These are phyloP conservation scores for Byssoonygena ceratinophila DNA, from an alignment of 2,329 filamentous ascomycete species.

Conservation along the genomic window DNA sequence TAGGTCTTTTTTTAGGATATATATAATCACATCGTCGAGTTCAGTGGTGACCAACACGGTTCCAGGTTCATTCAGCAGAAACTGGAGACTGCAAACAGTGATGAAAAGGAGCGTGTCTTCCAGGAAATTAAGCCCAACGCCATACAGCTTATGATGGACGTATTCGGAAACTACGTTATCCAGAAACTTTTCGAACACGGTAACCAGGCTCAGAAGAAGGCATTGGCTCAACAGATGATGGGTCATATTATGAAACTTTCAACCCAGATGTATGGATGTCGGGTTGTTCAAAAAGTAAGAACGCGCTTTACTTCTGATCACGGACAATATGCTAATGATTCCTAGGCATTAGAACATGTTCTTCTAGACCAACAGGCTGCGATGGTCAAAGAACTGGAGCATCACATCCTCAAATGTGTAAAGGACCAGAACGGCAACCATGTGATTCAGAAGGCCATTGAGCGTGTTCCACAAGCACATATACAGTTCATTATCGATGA, in stretches of 20 bases:
- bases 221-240: slow-evolving; percentile 76
- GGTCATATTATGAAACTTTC: slow-evolving; percentile 71
- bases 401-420: slow-evolving; percentile 64
- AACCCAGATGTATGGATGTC: slow-evolving; percentile 81
- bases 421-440: slow-evolving; percentile 91
- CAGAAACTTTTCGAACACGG: slow-evolving; percentile 97
- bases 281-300: slow-evolving; percentile 82
- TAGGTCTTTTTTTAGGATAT: slow-evolving; percentile 50
- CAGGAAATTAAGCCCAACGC: slow-evolving; percentile 74
- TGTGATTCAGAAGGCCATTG: slow-evolving; percentile 88
- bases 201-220: slow-evolving; percentile 83
- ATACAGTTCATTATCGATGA: slow-evolving; percentile 77
- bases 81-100: slow-evolving; percentile 82
- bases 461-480: slow-evolving; percentile 63
- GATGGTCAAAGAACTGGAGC: slow-evolving; percentile 71
- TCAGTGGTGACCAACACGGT: slow-evolving; percentile 89
- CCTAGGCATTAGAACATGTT: slow-evolving; percentile 73
- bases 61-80: slow-evolving; percentile 94
- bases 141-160: slow-evolving; percentile 83
- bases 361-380: slow-evolving; percentile 82
- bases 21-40: slow-evolving; percentile 78
- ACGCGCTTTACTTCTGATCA: background rate
- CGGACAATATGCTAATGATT: slow-evolving; percentile 10
- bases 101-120: slow-evolving; percentile 88
- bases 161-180: slow-evolving; percentile 97